Conservation (phyloP, 2,329 filamentous ascomycete genomes). For the Aspergillus sp. region DNA sequence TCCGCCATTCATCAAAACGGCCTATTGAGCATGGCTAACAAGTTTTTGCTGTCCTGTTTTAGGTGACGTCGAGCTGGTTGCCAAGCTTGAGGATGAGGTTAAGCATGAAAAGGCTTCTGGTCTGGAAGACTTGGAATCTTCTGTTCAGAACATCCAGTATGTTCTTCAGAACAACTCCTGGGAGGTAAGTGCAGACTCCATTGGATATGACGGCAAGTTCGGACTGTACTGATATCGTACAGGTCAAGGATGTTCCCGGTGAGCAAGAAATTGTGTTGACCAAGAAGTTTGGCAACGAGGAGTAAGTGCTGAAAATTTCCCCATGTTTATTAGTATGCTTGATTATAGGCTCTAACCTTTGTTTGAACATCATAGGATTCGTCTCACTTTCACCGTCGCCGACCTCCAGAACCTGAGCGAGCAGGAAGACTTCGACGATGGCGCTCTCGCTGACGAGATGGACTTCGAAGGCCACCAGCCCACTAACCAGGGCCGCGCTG, state of each 20-base stretch:
- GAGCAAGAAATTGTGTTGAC: conserved; percentile 83
- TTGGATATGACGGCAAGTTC: not conserved
- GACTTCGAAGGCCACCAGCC: conserved; percentile 53
- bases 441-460: conserved; percentile 53
- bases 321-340: not conserved
- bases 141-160: conserved; percentile 84
- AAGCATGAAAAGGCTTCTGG: conserved; percentile 78
- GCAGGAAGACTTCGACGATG: conserved; percentile 52
- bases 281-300: conserved; percentile 81
- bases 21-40: not conserved
- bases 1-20: not conserved
- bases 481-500: conserved; percentile 50
- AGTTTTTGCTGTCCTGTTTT: conserved; percentile 4
- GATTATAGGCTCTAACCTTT: conserved; percentile 1
- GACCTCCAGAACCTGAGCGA: conserved; percentile 68
- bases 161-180: conserved; percentile 84
- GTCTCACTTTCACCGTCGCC: conserved; percentile 77
- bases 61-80: conserved; percentile 73
- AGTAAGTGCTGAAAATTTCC: conserved; percentile 49
- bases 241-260: conserved; percentile 70
- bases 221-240: not conserved
- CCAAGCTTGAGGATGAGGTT: conserved; percentile 82
- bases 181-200: conserved; percentile 49
- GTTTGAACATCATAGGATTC: conserved; percentile 51
- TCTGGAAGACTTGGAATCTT: conserved; percentile 66